Evolutionary conservation across 192 early-diverging fungal genomes (phyloP), one percentile per base, ranked within the genome.

Genomic region (Cladochytrium replicatum): DNA sequence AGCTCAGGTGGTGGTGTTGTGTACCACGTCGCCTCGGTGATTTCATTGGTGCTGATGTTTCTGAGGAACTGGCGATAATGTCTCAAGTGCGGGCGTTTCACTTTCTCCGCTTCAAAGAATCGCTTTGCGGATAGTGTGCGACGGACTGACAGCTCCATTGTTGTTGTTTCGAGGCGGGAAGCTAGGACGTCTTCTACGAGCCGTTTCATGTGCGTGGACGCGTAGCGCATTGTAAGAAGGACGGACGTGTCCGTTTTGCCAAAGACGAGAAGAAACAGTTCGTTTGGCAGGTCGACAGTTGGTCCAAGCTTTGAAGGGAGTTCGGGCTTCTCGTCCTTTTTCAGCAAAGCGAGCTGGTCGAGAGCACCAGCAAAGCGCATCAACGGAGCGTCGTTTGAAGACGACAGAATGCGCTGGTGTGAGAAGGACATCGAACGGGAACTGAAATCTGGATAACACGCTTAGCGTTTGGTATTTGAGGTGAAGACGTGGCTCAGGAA

Each of bases 11-110:
- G 73, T 5, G 73, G 65, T 1, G 45, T 55, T 2, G 68, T 17
- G 50, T 69, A 75, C 73, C 73, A 75, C 41, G 44, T 63, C 3
- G 64, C 67, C 43, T 75, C 73, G 32, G 49, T 71, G 21, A 75
- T n/a, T 13, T 65, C 58, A 45, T 53, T 55, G 17, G 52, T 40
- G 45, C 50, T 32, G 15, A 64, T 41, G 39, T 62, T 56, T 29
- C 57, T 29, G 27, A 75, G 57, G 45, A 68, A 75, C 23, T 51
- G 31, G 22, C 54, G 37, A 60, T 67, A 77, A 60, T 73, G 70
- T 7, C 38, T 30, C 46, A 77, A 39, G n/a, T 64, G 41, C 1
- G 61, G 62, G 9, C 48, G 46, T 42, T 63, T 61, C 23, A 44
- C 53, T 8, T 31, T 21, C 51, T 68, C 58, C 23, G 54, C 15